Base-by-base conservation (phyloP, 208 protist genomes). In the Acanthamoeba triangularis region DNA sequence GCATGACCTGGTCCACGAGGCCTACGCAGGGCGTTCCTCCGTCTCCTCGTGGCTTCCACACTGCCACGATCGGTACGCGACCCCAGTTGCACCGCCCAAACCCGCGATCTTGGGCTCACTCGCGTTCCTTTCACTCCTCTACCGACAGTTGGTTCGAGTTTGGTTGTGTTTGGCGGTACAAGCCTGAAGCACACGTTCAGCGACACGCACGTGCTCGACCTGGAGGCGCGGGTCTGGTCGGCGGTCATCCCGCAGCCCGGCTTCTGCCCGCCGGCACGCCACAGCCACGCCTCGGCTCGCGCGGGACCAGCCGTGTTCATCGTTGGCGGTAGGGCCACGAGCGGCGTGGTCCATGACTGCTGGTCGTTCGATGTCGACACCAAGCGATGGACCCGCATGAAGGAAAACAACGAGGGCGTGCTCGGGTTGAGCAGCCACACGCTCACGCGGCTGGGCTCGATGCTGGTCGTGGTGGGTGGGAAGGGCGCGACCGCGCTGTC, bases 381-480 rank as follows among this genome's bases (percentile, higher is more conserved):
- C 69, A 35, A 25, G 30, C 69, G 69, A 44, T 78, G 69, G 69
- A 78, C 69, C 20, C 69, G 69, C 69, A 78, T 78, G 69, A 78
- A 78, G 69, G 69, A 78, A 16, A 78, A 44, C 33, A 72, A 72
- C 65, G 65, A 28, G 65, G 69, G 33, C 69, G 30, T 78, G 69
- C 69, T 30, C 35, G 69, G 69, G 10, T 35, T 78, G 33, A 78
- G 69, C 69, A 30, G 69, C 69, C 69, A 78, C 69, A 78, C 69
- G 69, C 69, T 78, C 35, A 78, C 69, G 13, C 33, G 69, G 4
- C 5, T 78, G 33, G 69, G 69, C 35, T 78, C 69, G 18, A 18
- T 30, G 69, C 69, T 78, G 33, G 69, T 78, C 69, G 69, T 78
- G 25, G n/a, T 44, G 69, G 69, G 69, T 35, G 69, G 69, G 35